These are phyloP conservation scores for Cordyceps militaris DNA, from an alignment of 2,329 filamentous ascomycete species.

Conservation along the genomic window DNA sequence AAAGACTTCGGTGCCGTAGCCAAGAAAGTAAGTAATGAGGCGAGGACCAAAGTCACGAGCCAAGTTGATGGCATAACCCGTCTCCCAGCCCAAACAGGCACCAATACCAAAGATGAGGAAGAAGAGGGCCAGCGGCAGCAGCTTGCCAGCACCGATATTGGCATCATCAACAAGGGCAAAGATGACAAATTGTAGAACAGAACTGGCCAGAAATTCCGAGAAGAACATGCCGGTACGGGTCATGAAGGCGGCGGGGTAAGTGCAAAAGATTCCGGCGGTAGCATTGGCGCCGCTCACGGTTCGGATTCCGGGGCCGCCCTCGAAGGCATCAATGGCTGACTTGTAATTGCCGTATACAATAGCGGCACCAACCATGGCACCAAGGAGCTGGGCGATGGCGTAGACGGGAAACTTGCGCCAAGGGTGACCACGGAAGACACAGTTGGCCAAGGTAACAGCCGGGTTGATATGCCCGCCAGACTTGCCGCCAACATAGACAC, in stretches of 20 bases:
- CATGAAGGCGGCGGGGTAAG: constrained; percentile 62
- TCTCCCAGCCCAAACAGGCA: constrained; percentile 69
- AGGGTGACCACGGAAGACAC: constrained; percentile 59
- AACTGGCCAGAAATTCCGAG: constrained; percentile 61
- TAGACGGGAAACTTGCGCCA: constrained; percentile 67
- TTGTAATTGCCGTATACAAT: constrained; percentile 59
- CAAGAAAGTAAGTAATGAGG: constrained; percentile 58
- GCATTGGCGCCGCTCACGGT: constrained; percentile 54
- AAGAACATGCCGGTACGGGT: constrained; percentile 62
- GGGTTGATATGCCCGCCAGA: constrained; percentile 64
- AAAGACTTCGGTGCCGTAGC: constrained; percentile 63
- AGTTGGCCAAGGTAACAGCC: constrained; percentile 64
- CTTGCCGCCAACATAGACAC: constrained; percentile 58
- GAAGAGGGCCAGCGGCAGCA: constrained; percentile 55
- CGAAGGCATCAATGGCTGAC: constrained; percentile 56
- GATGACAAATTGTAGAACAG: constrained; percentile 64
- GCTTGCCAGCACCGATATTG: constrained; percentile 49
- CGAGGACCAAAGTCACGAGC: constrained; percentile 66
- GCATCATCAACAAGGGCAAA: constrained; percentile 57
- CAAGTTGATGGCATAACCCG: constrained; percentile 68
- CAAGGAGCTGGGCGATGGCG: constrained; percentile 56
- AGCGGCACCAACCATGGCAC: constrained; percentile 55
- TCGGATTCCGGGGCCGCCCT: constrained; percentile 52
- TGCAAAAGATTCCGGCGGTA: constrained; percentile 66
- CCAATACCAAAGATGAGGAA: constrained; percentile 69